Base-by-base conservation (phyloP, 2,329 filamentous ascomycete genomes). In the Diaporthe ilicicola region DNA sequence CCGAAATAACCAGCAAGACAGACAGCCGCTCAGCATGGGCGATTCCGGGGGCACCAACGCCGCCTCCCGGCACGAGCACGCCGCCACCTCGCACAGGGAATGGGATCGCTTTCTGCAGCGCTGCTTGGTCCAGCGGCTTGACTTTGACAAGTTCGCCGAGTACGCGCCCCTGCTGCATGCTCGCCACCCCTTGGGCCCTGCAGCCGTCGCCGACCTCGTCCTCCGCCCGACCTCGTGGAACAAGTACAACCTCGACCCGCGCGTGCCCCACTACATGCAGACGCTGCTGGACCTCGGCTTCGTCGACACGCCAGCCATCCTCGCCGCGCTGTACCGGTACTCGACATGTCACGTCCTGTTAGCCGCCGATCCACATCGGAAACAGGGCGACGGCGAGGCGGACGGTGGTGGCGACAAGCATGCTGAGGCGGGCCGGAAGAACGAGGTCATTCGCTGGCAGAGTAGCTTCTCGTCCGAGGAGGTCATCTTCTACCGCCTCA, bases 401-500 rank as follows among this genome's bases (percentile, higher is more conserved):
- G 73, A 68, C 19, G 73, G 74, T 19, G 53, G 50, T 17, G 51
- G 68, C 24, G 24, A 70, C 39, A n/a, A 55, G 48, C 67, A 15
- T 53, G 24, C 54, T 17, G 44, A 65, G 24, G 69, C 59, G 48
- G 72, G 32, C 62, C 74, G 34, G 67, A 74, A 70, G 75, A 75
- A 67, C 73, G 74, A 73, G 32, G 44, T 73, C 10, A 48, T 78
- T 37, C 79, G 85, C 72, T 92, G 89, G 89, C 82, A 79, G 65
- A 87, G 81, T 78, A 91, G 89, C 1, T 90, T 88, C 73, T 83
- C 83, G 72, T 80, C 92, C 0, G 96, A 99, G 79, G 97, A 98
- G 82, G 91, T 96, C 64, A 93, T 98, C 81, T 92, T 98, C 77
- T 97, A 97, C 80, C 91, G 95, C 4, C 94, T 99, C 64, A 94